Evolutionary conservation across 345 rosid species (phyloP).

Genomic region (Tarenaya hassleriana): DNA sequence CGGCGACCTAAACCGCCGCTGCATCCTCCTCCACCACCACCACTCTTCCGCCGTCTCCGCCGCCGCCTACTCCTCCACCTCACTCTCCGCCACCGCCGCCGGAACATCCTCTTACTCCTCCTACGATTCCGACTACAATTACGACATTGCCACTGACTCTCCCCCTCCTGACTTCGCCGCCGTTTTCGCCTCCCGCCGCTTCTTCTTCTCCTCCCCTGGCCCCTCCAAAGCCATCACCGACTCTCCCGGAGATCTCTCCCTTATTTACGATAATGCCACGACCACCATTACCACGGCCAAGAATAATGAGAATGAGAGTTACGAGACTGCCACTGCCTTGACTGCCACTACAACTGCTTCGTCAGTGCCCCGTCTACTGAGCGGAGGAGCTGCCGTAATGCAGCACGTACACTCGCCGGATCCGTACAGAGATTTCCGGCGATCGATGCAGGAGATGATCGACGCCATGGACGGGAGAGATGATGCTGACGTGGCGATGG

Average conservation of each 20-base stretch:
- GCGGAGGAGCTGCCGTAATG: conserved; percentile 55
- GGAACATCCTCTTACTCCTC: conserved; percentile 18
- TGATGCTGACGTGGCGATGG: conserved; percentile 36
- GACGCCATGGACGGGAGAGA: conserved; percentile 53
- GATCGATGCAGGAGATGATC: conserved; percentile 88
- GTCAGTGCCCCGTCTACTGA: conserved; percentile 3
- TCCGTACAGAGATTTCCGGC: conserved; percentile 65
- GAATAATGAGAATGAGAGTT: conserved; percentile 1
- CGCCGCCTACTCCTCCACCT: conserved; percentile 18
- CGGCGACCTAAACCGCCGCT: conserved; percentile 12
- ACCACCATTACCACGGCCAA: neutral
- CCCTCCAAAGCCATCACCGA: conserved; percentile 83
- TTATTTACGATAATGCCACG: neutral
- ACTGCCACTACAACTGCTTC: neutral
- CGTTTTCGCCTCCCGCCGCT: conserved; percentile 67
- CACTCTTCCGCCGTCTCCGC: neutral
- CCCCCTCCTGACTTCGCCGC: conserved; percentile 60
- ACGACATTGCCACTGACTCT: conserved; percentile 24
- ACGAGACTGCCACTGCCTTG: conserved; percentile 10
- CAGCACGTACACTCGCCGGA: conserved; percentile 59
- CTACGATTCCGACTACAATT: neutral
- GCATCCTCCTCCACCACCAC: conserved; percentile 18
- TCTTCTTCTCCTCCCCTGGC: conserved; percentile 92
- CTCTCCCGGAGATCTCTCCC: conserved; percentile 26
- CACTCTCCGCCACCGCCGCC: conserved; percentile 20